Conservation (phyloP, 805 yeast species). For the Millerozyma acaciae region DNA sequence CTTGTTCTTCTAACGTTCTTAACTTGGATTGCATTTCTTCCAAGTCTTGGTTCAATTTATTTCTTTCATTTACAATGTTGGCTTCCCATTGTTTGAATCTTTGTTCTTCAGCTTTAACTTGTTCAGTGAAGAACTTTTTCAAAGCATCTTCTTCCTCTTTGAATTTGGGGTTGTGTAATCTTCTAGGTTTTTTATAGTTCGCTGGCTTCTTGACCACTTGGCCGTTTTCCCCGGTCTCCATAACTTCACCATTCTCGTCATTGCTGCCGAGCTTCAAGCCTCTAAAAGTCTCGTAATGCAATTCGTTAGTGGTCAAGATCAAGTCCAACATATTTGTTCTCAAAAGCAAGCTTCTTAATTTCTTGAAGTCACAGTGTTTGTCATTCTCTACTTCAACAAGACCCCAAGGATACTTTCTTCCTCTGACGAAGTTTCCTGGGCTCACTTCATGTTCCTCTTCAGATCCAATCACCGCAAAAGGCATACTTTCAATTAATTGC, state of each 20-base stretch:
- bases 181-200: constrained; percentile 47
- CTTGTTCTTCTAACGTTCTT: constrained; percentile 71
- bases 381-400: constrained; percentile 84
- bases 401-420: constrained; percentile 91
- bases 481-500: constrained; percentile 78
- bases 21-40: constrained; percentile 81
- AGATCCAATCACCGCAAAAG: constrained; percentile 79
- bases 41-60: constrained; percentile 87
- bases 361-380: constrained; percentile 78
- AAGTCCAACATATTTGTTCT: constrained; percentile 83
- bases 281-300: constrained; percentile 80
- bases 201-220: constrained; percentile 26
- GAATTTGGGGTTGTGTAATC: constrained; percentile 78
- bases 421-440: constrained; percentile 64
- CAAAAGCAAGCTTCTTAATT: constrained; percentile 70
- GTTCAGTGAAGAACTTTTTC: constrained; percentile 93
- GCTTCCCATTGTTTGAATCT: constrained; percentile 99
- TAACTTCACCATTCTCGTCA: constrained; percentile 29
- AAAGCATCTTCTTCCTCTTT: constrained; percentile 94
- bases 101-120: constrained; percentile 92
- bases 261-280: constrained; percentile 55
- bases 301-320: constrained; percentile 72
- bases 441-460: constrained; percentile 64
- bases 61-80: constrained; percentile 91
- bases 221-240: constrained; percentile 27